Evolutionary conservation across 352 stramenopile genomes (phyloP).

Genomic region (Globisporangium irregulare): DNA sequence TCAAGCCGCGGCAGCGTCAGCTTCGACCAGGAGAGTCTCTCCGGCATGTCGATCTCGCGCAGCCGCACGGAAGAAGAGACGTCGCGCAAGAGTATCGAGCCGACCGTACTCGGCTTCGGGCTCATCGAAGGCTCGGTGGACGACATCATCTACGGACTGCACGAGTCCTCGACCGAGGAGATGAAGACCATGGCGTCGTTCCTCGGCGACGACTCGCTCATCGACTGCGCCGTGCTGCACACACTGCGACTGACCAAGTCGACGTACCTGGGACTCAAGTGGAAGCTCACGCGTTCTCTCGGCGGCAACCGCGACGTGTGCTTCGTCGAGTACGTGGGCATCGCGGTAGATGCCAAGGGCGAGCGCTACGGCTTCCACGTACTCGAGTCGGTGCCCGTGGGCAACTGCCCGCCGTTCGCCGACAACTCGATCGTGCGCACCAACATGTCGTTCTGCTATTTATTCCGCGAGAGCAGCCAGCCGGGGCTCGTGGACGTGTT

Average conservation of each 20-base stretch:
- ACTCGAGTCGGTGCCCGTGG: constrained; percentile 56
- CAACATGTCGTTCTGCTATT: constrained; percentile 69
- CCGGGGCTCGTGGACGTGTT: constrained; percentile 64
- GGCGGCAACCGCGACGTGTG: constrained; percentile 73
- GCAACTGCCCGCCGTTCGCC: constrained; percentile 59
- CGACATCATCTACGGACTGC: constrained; percentile 49
- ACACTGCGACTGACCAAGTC: constrained; percentile 49
- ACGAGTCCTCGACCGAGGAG: constrained; percentile 48
- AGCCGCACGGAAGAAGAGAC: constrained; percentile 21
- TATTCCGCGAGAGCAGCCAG: constrained; percentile 53
- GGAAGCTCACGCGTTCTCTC: constrained; percentile 64
- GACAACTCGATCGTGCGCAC: constrained; percentile 77
- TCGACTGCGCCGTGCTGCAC: constrained; percentile 62
- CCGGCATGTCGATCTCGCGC: constrained; percentile 25
- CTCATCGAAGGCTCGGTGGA: constrained; percentile 45
- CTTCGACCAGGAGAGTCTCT: constrained; percentile 27
- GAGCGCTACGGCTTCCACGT: constrained; percentile 65
- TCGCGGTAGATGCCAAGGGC: constrained; percentile 48
- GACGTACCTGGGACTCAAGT: constrained; percentile 71
- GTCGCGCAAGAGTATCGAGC: constrained; percentile 43
- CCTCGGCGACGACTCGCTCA: constrained; percentile 49
- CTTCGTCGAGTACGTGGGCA: constrained; percentile 63
- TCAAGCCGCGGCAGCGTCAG: constrained; percentile 13
- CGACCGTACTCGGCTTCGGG: constrained; percentile 48
- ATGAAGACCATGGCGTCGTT: constrained; percentile 60